Conservation (phyloP, 371 early-diverging fungal species). For the Funneliformis caledonium region DNA sequence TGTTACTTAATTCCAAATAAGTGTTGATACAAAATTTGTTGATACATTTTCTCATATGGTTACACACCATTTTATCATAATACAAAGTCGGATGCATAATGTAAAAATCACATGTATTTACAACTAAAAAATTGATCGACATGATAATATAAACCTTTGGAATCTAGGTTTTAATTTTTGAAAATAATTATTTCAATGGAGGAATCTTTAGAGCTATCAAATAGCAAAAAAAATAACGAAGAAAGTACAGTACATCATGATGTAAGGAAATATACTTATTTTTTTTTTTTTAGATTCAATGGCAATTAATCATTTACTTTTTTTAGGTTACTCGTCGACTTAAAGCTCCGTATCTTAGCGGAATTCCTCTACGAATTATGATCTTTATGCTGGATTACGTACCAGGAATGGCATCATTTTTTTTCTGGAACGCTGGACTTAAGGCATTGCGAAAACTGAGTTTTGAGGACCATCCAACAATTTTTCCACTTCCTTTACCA, state of each 20-base stretch:
- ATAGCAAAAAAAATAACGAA: neutral
- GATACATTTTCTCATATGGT: no score
- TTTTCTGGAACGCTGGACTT: neutral
- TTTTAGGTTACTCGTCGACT: neutral
- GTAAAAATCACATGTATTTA: no score
- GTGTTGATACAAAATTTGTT: no score
- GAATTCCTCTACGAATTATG: neutral
- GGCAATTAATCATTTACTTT: neutral
- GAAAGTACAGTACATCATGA: neutral
- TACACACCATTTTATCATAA: no score
- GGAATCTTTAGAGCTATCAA: no score
- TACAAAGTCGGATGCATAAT: no score
- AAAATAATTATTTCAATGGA: no score
- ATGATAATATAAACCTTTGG: no score
- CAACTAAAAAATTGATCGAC: no score
- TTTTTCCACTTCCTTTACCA: constrained; percentile 20
- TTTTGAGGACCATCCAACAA: neutral
- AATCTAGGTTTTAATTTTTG: no score
- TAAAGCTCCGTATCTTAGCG: neutral
- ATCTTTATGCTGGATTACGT: neutral
- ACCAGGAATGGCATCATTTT: neutral
- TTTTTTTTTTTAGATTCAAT: neutral
- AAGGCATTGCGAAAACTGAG: neutral
- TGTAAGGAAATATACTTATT: neutral
- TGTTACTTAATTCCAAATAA: neutral